Evolutionary conservation across 306 rosid genomes (phyloP).

Genomic region (Dryas alaskensis): DNA sequence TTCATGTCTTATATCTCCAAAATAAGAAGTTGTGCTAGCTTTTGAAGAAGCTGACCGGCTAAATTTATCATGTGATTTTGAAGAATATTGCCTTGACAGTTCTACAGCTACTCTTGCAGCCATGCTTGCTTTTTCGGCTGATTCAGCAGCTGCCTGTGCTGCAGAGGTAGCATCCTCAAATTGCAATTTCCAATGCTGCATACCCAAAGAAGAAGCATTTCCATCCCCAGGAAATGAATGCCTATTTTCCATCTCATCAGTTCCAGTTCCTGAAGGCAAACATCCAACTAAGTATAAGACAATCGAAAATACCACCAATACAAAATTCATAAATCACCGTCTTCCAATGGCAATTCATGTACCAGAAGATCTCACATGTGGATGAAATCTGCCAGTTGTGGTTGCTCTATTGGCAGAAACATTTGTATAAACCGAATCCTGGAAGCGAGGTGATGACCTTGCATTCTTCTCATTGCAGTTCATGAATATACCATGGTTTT

Average conservation of each 20-base stretch:
- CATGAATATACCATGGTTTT: conserved; percentile 29
- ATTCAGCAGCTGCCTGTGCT: conserved; percentile 95
- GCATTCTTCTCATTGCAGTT: conserved; percentile 35
- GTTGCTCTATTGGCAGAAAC: conserved; percentile 30
- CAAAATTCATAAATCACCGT: background rate
- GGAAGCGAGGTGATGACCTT: conserved; percentile 29
- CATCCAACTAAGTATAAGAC: conserved; percentile 7
- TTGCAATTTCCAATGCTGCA: conserved; percentile 61
- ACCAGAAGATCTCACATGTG: conserved; percentile 60
- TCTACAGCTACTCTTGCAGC: conserved; percentile 99
- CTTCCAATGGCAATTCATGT: conserved; percentile 17
- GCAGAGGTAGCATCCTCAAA: conserved; percentile 95
- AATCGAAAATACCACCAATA: background rate
- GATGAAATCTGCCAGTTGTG: conserved; percentile 33
- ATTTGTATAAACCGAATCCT: conserved; percentile 31
- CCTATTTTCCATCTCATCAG: conserved; percentile 36
- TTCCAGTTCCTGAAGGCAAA: conserved; percentile 42
- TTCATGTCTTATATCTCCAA: conserved; percentile 36
- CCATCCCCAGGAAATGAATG: conserved; percentile 45
- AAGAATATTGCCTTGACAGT: conserved; percentile 69
- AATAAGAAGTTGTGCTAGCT: conserved; percentile 13
- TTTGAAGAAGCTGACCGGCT: conserved; percentile 37
- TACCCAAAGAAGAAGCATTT: conserved; percentile 33
- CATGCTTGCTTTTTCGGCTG: conserved; percentile 86
- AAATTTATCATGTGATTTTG: conserved; percentile 38